A percentile compares a stretch with the other conserved stretches of the same genome.
Conservation (phyloP, 805 yeast genomes). For the Candida maesae region DNA sequence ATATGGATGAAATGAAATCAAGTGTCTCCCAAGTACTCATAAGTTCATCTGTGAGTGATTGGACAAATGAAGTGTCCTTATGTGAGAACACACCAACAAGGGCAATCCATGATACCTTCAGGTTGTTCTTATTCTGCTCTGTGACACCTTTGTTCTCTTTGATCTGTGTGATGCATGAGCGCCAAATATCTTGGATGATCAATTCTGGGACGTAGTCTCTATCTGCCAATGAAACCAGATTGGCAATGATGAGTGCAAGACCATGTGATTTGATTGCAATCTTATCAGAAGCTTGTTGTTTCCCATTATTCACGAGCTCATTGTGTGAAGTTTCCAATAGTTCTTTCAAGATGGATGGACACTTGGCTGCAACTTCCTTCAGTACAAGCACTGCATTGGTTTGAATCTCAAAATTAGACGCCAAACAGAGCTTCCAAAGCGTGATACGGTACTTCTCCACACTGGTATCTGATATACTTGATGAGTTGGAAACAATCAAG, state of each 20-base stretch:
- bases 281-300: slow-evolving; percentile 24
- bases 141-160: slow-evolving; percentile 33
- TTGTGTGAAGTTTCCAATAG: slow-evolving; percentile 33
- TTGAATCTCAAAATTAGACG: slow-evolving; percentile 39
- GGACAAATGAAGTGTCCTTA: slow-evolving; percentile 47
- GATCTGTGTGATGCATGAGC: slow-evolving; percentile 36
- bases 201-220: slow-evolving; percentile 43
- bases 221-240: slow-evolving; percentile 31
- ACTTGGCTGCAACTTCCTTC: slow-evolving; percentile 29
- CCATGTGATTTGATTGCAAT: slow-evolving; percentile 35
- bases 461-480: slow-evolving; percentile 21
- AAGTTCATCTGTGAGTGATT: slow-evolving; percentile 55
- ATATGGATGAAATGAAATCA: slow-evolving; percentile 6
- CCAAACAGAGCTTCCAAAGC: slow-evolving; percentile 35
- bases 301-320: slow-evolving; percentile 33
- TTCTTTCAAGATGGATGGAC: slow-evolving; percentile 35
- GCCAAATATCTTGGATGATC: slow-evolving; percentile 41
- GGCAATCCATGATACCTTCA: slow-evolving; percentile 56
- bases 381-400: slow-evolving; percentile 37
- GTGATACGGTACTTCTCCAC: slow-evolving; percentile 26
- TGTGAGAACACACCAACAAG: slow-evolving; percentile 61
- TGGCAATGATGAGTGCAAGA: slow-evolving; percentile 35
- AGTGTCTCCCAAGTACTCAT: slow-evolving; percentile 61
- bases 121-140: slow-evolving; percentile 32
- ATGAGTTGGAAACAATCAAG: slow-evolving; percentile 29